Evolutionary conservation across 495 filamentous ascomycete genomes (phyloP).

Genomic region (Aspergillus cavernicola): DNA sequence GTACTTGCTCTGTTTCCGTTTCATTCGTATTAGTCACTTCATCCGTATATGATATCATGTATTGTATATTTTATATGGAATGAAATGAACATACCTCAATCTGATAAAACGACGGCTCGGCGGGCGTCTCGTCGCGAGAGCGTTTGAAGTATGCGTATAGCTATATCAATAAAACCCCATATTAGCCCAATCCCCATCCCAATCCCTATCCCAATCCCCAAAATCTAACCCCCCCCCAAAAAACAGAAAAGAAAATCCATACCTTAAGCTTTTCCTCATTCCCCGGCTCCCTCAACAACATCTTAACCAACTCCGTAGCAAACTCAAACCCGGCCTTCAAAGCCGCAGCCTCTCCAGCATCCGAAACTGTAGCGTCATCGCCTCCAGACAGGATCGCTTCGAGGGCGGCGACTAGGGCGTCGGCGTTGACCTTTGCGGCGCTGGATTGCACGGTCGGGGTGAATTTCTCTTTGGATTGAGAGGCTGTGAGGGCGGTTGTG

Average conservation of each 20-base stretch:
- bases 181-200: constrained; percentile 2
- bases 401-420: constrained; percentile 30
- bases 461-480: constrained; percentile 32
- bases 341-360: constrained; percentile 21
- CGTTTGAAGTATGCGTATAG: constrained; percentile 61
- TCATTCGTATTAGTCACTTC: too few species aligned
- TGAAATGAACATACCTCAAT: constrained; percentile 46
- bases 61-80: too few species aligned
- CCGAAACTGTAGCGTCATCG: constrained; percentile 14
- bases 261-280: constrained; percentile 58
- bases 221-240: neutral
- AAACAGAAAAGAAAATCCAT: constrained; percentile 10
- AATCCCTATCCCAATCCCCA: neutral
- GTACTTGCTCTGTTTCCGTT: constrained; percentile 59
- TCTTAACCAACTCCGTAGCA: constrained; percentile 54
- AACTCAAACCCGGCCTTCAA: constrained; percentile 38
- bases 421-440: constrained; percentile 27
- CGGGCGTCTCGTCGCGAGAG: constrained; percentile 42
- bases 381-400: constrained; percentile 22
- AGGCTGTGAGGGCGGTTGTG: constrained; percentile 29
- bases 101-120: constrained; percentile 49
- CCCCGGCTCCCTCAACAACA: constrained; percentile 49
- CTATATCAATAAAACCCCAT: constrained; percentile 24
- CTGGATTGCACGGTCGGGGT: constrained; percentile 30
- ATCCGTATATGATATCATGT: too few species aligned